A percentile compares a stretch with the other conserved stretches of the same genome.
phyloP scores from a whole-genome alignment of 2,329 filamentous ascomycete species.

The Xylariomycetidae sp. region DNA sequence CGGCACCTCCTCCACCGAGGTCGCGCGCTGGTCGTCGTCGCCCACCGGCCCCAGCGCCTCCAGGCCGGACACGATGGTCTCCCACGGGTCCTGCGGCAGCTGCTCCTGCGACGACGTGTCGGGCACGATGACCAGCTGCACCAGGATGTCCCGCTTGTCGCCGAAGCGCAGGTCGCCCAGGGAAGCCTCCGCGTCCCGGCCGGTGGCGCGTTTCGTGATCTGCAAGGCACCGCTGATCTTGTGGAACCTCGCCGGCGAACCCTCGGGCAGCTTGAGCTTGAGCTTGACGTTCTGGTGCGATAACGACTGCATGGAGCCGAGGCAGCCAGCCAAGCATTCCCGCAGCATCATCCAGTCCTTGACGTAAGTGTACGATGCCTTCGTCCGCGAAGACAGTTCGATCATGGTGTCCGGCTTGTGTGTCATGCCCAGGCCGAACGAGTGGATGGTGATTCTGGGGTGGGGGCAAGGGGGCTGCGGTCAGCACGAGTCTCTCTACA shows the following conservation, averaged over 20 bases:
- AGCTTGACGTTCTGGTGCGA: constrained; percentile 99
- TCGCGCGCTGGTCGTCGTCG: constrained; percentile 72
- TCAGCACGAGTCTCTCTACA: neutral
- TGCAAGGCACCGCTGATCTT: constrained; percentile 96
- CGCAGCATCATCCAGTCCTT: constrained; percentile 99
- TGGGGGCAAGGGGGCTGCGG: neutral
- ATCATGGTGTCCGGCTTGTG: constrained; percentile 99
- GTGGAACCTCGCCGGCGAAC: constrained; percentile 95
- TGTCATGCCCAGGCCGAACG: constrained; percentile 90
- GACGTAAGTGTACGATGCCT: constrained; percentile 95
- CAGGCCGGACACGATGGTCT: constrained; percentile 90
- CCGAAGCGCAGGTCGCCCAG: constrained; percentile 91
- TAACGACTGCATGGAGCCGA: constrained; percentile 84
- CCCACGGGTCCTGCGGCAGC: constrained; percentile 90
- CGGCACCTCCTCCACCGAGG: constrained; percentile 90
- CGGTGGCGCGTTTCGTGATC: constrained; percentile 92
- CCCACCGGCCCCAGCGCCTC: constrained; percentile 87
- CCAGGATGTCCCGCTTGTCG: constrained; percentile 88
- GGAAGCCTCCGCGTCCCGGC: constrained; percentile 86
- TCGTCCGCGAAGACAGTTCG: constrained; percentile 88
- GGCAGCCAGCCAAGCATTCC: constrained; percentile 88
- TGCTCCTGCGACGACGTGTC: constrained; percentile 79
- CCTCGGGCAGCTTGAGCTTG: constrained; percentile 88
- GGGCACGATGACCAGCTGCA: constrained; percentile 86
- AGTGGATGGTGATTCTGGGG: constrained; percentile 80